Evolutionary conservation across 176 grass and related monocot genomes (phyloP).

Genomic region (Tillandsia leiboldiana): DNA sequence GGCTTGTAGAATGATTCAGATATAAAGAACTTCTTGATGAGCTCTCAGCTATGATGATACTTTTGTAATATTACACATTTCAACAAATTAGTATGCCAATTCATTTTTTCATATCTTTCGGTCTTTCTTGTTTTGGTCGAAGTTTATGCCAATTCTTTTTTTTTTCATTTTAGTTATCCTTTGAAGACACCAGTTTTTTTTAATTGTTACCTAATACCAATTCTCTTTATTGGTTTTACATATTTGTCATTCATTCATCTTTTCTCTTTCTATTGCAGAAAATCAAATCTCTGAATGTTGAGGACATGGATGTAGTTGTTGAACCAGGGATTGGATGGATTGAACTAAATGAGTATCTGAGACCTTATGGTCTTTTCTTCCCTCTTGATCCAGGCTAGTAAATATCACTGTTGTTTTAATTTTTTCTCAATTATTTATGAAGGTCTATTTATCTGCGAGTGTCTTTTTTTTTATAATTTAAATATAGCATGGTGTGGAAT

Average conservation of each 20-base stretch:
- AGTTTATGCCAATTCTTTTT: neutral
- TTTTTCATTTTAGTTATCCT: neutral
- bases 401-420: neutral
- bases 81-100: no score
- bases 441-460: no score
- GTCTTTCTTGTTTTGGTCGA: neutral
- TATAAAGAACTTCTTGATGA: neutral
- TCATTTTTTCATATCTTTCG: no score
- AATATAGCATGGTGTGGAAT: no score
- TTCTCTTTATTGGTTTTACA: conserved; percentile 9
- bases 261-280: conserved; percentile 32
- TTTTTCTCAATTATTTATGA: no score
- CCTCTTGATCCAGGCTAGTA: conserved; percentile 89
- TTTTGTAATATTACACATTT: neutral
- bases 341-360: conserved; percentile 88
- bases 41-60: neutral
- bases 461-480: no score
- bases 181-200: conserved; percentile 10
- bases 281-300: conserved; percentile 76
- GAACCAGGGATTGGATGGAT: conserved; percentile 98
- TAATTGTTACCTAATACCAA: neutral
- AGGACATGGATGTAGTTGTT: conserved; percentile 97
- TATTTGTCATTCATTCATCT: neutral
- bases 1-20: neutral
- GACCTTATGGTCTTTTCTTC: conserved; percentile 87